Base-by-base conservation (phyloP, 2,329 filamentous ascomycete genomes). In the Penicillium sp. region DNA sequence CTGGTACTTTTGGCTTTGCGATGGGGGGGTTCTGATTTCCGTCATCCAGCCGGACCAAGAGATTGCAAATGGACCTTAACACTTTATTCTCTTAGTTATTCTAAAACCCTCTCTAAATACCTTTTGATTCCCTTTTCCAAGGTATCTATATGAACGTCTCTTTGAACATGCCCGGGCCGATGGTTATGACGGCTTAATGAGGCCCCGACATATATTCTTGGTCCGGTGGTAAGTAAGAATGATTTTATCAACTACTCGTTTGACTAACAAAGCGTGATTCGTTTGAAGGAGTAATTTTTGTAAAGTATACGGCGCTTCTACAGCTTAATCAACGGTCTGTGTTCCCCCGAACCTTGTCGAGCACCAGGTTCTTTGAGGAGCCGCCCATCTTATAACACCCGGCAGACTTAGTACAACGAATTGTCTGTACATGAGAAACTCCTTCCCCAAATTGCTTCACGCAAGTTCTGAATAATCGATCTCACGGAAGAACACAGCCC, bases 401-500 rank as follows among this genome's bases (percentile, higher is more conserved):
- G 5, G 6, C 16, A 44, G 16, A 13, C 33, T 52, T 25, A 53
- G 13, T 48, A 49, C 20, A 51, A 42, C 6, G 53, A 54, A 42
- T 62, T 64, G 28, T 59, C 55, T 5, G 41, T 55, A 60, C 56
- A 58, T 14, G 60, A 61, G 39, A 63, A 62, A 24, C 51, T 51
- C 5, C 50, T 53, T 18, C 53, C 54, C n/a, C 50, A 46, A 25
- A 55, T 27, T 3, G 53, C 54, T n/a, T 51, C 49, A 6, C 46
- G 46, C n/a, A 55, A 39, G 40, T 58, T 53, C 24, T 45, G 41
- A 25, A 48, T 42, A 25, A 63, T 65, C 27, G 61, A 67, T 25
- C 41, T 54, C 48, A 62, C 46, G 14, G 63, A 66, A 24, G 59
- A 56, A 43, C 62, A 65, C n/a, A 65, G 16, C 4, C 66, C 65